Evolutionary conservation across 2,329 filamentous ascomycete species (phyloP).

Genomic region (Neospermospora avenae): DNA sequence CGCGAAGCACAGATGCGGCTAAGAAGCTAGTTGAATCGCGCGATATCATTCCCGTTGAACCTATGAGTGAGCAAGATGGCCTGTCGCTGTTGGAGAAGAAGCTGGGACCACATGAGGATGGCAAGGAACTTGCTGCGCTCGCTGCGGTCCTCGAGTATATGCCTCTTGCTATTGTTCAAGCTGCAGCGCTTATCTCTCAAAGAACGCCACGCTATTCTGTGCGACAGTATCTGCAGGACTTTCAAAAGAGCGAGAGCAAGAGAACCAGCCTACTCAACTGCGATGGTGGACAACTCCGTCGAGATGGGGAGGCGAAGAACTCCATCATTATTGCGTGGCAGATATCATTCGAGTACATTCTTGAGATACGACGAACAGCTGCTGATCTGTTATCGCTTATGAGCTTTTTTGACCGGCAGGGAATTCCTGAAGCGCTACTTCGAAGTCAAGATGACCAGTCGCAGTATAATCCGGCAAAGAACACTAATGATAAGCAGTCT

Average conservation of each 20-base stretch:
- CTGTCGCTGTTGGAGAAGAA: conserved; percentile 34
- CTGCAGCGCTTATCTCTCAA: conserved; percentile 27
- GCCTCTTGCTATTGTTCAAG: conserved; percentile 33
- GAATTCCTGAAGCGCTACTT: conserved; percentile 38
- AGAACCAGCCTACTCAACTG: conserved; percentile 31
- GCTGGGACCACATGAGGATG: conserved; percentile 13
- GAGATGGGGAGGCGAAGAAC: conserved; percentile 36
- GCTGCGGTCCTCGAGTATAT: conserved; percentile 29
- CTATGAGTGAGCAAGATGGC: conserved; percentile 32
- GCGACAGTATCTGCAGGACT: conserved; percentile 38
- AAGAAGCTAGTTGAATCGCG: conserved; percentile 22
- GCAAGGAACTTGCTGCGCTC: conserved; percentile 20
- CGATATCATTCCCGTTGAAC: conserved; percentile 30
- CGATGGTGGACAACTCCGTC: conserved; percentile 36
- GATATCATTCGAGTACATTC: conserved; percentile 38
- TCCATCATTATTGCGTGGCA: conserved; percentile 26
- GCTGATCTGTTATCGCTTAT: conserved; percentile 44
- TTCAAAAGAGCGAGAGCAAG: conserved; percentile 36
- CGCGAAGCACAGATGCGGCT: conserved; percentile 19
- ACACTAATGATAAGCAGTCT: not conserved
- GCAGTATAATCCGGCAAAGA: conserved; percentile 7
- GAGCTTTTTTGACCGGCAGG: conserved; percentile 45
- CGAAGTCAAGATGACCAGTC: conserved; percentile 14
- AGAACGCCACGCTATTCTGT: conserved; percentile 34
- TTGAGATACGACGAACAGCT: conserved; percentile 35